phyloP scores from a whole-genome alignment of 345 rosid species.

The Erysimum cheiranthoides region DNA sequence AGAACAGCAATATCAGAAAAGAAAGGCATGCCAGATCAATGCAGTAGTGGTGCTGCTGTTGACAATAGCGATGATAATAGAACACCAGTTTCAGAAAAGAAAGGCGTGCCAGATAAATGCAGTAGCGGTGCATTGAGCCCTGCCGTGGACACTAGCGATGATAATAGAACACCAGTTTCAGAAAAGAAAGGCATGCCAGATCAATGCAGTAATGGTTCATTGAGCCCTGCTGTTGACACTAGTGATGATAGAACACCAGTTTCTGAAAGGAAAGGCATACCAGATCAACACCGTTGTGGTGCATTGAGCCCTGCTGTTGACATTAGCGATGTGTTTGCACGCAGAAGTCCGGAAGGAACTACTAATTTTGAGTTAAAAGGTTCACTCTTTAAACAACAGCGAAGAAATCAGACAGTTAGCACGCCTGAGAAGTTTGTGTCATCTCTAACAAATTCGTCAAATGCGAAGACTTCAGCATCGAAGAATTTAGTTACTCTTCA shows the following conservation, averaged over 20 bases:
- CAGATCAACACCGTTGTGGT: constrained; percentile 29
- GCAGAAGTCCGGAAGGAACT: constrained; percentile 42
- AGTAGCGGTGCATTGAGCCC: neutral
- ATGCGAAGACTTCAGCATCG: constrained; percentile 44
- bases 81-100: constrained; percentile 7
- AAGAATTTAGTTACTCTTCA: constrained; percentile 43
- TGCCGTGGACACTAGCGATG: neutral
- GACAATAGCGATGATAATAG: constrained; percentile 14
- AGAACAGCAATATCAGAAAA: constrained; percentile 33
- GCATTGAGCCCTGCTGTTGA: constrained; percentile 42
- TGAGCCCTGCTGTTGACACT: constrained; percentile 6
- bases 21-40: constrained; percentile 27
- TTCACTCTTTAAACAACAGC: constrained; percentile 46
- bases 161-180: neutral
- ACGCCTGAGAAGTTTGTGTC: constrained; percentile 43
- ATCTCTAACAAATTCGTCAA: constrained; percentile 48
- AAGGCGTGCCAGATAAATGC: neutral
- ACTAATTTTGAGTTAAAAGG: constrained; percentile 31
- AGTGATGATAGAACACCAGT: neutral
- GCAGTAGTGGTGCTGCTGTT: constrained; percentile 27
- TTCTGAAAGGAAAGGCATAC: constrained; percentile 18
- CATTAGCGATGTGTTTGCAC: constrained; percentile 26
- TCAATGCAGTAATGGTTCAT: neutral
- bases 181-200: constrained; percentile 1
- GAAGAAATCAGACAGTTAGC: constrained; percentile 37